Conservation (phyloP, 164 flowering plant species). For the Taxillus chinensis region DNA sequence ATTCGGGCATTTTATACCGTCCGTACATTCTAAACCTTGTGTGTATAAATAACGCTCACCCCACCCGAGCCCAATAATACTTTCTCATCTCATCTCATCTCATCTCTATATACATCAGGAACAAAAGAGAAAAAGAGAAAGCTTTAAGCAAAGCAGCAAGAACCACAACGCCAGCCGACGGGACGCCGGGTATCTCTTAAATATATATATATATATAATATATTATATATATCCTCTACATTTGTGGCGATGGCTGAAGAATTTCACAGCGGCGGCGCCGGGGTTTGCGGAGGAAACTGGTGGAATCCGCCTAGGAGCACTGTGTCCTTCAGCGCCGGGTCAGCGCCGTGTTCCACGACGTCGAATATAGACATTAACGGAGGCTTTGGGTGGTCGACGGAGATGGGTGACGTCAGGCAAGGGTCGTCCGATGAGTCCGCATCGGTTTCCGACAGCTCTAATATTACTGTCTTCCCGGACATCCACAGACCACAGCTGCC, state of each 20-base stretch:
- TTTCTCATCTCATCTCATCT: background rate
- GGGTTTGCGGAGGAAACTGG: slow-evolving; percentile 45
- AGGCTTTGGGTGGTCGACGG: slow-evolving; percentile 34
- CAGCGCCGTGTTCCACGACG: slow-evolving; percentile 41
- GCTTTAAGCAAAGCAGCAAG: background rate
- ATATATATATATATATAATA: background rate
- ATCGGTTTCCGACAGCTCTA: slow-evolving; percentile 18
- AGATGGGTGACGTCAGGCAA: slow-evolving; percentile 22
- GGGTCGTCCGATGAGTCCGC: slow-evolving; percentile 29
- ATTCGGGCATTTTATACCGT: slow-evolving; percentile 21
- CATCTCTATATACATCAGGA: too few relatives aligned
- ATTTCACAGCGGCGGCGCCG: slow-evolving; percentile 26
- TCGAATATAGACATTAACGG: slow-evolving; percentile 33
- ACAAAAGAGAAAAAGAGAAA: too few relatives aligned
- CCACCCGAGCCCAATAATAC: background rate
- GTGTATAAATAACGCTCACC: slow-evolving; percentile 11
- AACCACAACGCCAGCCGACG: background rate
- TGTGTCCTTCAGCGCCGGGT: slow-evolving; percentile 9
- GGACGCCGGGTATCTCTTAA: background rate
- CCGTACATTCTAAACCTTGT: slow-evolving; percentile 19
- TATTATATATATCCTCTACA: slow-evolving; percentile 2
- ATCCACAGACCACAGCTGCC: slow-evolving; percentile 22
- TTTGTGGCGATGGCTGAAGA: slow-evolving; percentile 48
- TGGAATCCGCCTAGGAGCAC: slow-evolving; percentile 37
- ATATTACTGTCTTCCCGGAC: slow-evolving; percentile 19